Base-by-base conservation (phyloP, 352 stramenopile genomes). In the Globisporangium solare region DNA sequence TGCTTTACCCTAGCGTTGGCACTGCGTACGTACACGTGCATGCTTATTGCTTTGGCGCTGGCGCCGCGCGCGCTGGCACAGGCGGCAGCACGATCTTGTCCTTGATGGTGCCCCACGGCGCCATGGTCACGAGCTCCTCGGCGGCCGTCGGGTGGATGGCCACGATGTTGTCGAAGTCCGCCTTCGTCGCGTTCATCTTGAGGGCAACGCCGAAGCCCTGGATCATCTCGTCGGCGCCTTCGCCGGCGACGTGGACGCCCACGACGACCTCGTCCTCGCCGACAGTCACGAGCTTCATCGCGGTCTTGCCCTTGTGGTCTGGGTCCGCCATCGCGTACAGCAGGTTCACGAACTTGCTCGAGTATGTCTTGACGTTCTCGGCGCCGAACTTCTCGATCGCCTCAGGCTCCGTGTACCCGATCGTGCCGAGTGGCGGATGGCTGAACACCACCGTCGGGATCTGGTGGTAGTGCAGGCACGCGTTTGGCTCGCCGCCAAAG, bases 401-500 rank as follows among this genome's bases (percentile, higher is more conserved):
- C 59, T 98, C 66, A 1, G 72, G 71, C 71, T 99, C 94, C 7
- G 94, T 98, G 63, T 98, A 88, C 35, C 96, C 96, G 63, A 95
- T 86, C 12, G 94, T 98, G 51, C 92, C 96, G 67, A 99, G 97
- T 53, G 94, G 88, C 27, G 95, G 96, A 76, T 98, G 95, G 47
- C 87, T 97, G 79, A 99, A 99, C 18, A 99, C 92, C 11, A 98
- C 94, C 10, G 95, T 98, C 7, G 96, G 92, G 52, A 99, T 97
- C 52, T 95, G 72, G 55, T 97, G 84, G 76, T 98, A 98, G 63
- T 94, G 67, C 27, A 93, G 61, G 54, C 72, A 84, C 40, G 82
- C 79, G 51, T 87, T 63, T 47, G 73, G 70, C 64, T 92, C 89
- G 48, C 80, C 79, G 49, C 89, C 92, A 68, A 97, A 98, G 17